Conservation (phyloP, 257 asterid species). For the Solanum pinnatisectum region DNA sequence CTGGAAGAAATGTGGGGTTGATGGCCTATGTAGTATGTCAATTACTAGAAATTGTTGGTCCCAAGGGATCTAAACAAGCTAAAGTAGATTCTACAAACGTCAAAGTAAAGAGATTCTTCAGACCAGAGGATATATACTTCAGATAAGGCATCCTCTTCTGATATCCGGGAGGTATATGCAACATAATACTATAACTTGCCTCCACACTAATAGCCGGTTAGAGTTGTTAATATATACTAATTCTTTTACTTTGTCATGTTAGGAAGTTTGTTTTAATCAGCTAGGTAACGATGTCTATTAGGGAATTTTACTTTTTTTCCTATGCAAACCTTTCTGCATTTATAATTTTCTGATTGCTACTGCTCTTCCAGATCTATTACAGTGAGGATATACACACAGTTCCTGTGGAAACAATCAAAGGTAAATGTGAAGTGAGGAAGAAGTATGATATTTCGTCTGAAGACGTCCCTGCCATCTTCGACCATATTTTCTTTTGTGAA, state of each 20-base stretch:
- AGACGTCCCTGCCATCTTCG: slow-evolving; percentile 51
- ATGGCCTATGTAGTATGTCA: slow-evolving; percentile 71
- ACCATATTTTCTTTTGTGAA: slow-evolving; percentile 88
- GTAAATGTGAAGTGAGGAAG: slow-evolving; percentile 80
- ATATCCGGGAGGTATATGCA: slow-evolving; percentile 72
- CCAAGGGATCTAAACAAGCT: slow-evolving; percentile 27
- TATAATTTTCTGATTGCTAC: slow-evolving; percentile 9
- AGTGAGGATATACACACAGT: slow-evolving; percentile 64
- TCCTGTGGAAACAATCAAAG: slow-evolving; percentile 51
- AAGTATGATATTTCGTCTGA: slow-evolving; percentile 61
- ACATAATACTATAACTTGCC: not conserved
- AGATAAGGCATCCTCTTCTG: slow-evolving; percentile 76
- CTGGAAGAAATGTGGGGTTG: slow-evolving; percentile 89
- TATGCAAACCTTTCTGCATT: not conserved
- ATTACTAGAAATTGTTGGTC: slow-evolving; percentile 51
- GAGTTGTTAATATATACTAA: not conserved
- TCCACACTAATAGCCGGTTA: not conserved
- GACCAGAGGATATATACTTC: slow-evolving; percentile 79
- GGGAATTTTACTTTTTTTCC: not conserved
- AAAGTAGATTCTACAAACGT: slow-evolving; percentile 37
- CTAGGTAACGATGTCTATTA: not conserved
- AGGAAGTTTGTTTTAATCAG: not conserved
- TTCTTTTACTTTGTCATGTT: not conserved
- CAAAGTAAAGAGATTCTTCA: slow-evolving; percentile 70
- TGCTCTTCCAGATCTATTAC: slow-evolving; percentile 57